Evolutionary conservation across 148 eudicot genomes (phyloP), one percentile per base, ranked within the genome.

Genomic region (Oxyria digyna): DNA sequence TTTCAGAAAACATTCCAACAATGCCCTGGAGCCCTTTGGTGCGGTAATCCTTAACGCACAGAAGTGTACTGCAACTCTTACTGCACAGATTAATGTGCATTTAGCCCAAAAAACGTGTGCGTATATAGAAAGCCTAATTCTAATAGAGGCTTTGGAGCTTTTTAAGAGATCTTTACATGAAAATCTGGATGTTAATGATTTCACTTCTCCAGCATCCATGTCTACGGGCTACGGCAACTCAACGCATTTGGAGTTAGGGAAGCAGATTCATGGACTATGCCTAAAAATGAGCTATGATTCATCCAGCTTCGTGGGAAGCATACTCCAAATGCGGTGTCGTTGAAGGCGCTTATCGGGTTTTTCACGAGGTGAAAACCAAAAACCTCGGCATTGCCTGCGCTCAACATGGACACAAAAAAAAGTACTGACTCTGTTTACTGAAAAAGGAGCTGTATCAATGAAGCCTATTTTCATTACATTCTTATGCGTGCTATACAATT

Each of bases 331-430:
- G 94, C 41, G 96, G 98, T 29, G 63, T 84, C n/a, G 72, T 87
- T 29, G 87, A 80, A 54, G 82, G 71, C 12, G 91, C 98, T 62
- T 81, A 84, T 73, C 79, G 32, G 43, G 85, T 82, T 24, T 92
- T 89, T 52, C 75, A 83, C 50, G 96, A 92, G 66, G 77, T 74
- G n/a, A 15, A 26, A 0, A 70, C 26, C 13, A 85, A 69, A 75
- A 92, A 92, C 69, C 78, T 92, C 33, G 96, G 96, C 14, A 76
- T 81, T 62, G 94, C 91, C 3, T 92, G 98, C 70, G 98, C 97
- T 72, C 97, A 89, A 45, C 96, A 92, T 29, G 73, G 85, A 0
- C 89, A 89, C 29, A 80, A 8, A 13, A 41, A 13, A 87, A 75
- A 67, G 87, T 79, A 4, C 74, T 87, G 32, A 80, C 76, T 35